phyloP scores from a whole-genome alignment of 2,329 filamentous ascomycete genomes.

The Madurella fahalii region DNA sequence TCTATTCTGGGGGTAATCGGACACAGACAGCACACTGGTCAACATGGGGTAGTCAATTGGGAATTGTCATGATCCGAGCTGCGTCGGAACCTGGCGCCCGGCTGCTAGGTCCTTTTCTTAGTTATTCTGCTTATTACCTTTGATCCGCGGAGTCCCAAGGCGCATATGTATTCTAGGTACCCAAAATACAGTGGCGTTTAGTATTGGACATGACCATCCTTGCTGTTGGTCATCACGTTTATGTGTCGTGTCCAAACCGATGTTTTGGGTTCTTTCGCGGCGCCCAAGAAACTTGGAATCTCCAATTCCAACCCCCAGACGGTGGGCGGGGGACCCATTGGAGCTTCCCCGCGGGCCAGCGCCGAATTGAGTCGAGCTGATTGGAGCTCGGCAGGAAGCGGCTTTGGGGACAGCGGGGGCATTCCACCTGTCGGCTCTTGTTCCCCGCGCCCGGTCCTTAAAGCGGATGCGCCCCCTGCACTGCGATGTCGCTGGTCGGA shows the following conservation, averaged over 20 bases:
- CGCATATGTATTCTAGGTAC: constrained; percentile 27
- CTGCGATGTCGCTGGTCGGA: constrained; percentile 17
- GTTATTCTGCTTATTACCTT: constrained; percentile 18
- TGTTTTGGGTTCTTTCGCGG: neutral
- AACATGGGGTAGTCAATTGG: neutral
- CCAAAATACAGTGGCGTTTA: constrained; percentile 20
- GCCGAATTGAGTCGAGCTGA: constrained; percentile 12
- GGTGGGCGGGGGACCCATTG: constrained; percentile 5
- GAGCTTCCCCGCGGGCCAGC: constrained; percentile 5
- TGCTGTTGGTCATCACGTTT: neutral
- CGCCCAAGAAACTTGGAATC: neutral
- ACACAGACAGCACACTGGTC: constrained; percentile 7
- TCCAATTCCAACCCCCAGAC: constrained; percentile 1
- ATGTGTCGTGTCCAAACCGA: constrained; percentile 3
- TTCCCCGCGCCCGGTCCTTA: constrained; percentile 8
- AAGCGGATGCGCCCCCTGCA: constrained; percentile 9
- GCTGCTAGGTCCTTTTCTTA: constrained; percentile 10
- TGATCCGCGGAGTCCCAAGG: constrained; percentile 21
- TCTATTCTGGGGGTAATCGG: constrained; percentile 3
- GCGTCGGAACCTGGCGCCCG: constrained; percentile 4
- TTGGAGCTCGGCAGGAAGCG: constrained; percentile 25
- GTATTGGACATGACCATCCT: constrained; percentile 6
- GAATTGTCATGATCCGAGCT: neutral
- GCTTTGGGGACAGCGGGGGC: constrained; percentile 20
- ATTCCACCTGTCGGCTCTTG: constrained; percentile 8